phyloP scores from a whole-genome alignment of 1,284 basidiomycete species.

The Apiotrichum laibachii region DNA sequence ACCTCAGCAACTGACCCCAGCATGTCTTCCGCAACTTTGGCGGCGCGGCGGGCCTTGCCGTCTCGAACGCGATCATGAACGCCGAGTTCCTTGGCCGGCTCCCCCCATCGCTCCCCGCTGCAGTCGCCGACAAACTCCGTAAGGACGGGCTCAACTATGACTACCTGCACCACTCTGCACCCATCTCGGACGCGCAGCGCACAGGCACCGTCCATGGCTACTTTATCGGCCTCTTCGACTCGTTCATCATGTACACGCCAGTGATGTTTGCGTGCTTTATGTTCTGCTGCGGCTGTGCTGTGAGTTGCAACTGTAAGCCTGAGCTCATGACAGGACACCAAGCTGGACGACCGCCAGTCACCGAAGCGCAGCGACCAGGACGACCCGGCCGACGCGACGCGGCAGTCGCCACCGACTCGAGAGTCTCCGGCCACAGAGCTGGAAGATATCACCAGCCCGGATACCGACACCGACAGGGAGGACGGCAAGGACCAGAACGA shows the following conservation, averaged over 20 bases:
- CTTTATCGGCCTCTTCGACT: conserved; percentile 21
- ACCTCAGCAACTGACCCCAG: neutral
- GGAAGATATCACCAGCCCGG: no score
- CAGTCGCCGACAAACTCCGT: neutral
- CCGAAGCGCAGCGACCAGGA: no score
- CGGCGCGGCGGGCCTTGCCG: conserved; percentile 30
- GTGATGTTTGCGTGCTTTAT: conserved; percentile 7
- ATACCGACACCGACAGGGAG: no score
- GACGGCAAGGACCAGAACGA: no score
- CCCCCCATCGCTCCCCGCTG: conserved; percentile 12
- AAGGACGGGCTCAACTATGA: conserved; percentile 1
- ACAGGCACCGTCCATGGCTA: conserved; percentile 6
- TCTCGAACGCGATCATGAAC: conserved; percentile 28
- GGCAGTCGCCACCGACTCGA: no score
- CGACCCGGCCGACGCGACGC: no score
- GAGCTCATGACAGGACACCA: neutral
- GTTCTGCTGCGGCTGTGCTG: neutral
- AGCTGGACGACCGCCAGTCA: neutral
- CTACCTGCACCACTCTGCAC: neutral
- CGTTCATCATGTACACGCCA: conserved; percentile 26
- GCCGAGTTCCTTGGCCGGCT: conserved; percentile 21
- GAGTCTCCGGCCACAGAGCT: no score
- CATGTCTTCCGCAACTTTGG: conserved; percentile 19
- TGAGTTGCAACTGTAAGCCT: neutral
- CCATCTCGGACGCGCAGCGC: neutral